Base-by-base conservation (phyloP, 441 rosid species). In the Sinapis alba region DNA sequence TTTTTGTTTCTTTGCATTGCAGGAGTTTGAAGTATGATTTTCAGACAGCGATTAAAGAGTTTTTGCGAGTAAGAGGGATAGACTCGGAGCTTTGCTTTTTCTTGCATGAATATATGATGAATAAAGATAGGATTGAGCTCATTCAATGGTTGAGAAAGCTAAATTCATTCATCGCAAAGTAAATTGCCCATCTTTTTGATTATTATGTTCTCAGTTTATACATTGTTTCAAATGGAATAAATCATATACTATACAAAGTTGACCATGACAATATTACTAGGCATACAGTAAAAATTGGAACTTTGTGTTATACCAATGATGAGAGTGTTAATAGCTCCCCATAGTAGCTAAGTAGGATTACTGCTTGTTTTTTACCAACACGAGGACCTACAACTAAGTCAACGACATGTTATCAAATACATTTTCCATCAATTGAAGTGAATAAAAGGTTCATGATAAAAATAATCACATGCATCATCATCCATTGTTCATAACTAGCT, bases 41-140 rank as follows among this genome's bases (percentile, higher is more conserved):
- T 74, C 86, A 71, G 81, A 77, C 78, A 51, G 71, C 69, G 6
- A 41, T 90, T 59, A 60, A 4, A 7, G 84, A 79, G 71, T 89
- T 78, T 80, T 78, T 90, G 77, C 77, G 87, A 65, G 87, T 63
- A 38, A 84, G 98, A 73, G 96, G 94, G 67, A 83, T 89, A 62
- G 81, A 88, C 41, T 78, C 67, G 15, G 75, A 85, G 69, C 90
- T 92, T 57, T 84, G 85, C 70, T 75, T 66, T 71, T 88, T 89
- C 84, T 71, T 92, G 83, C 98, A 90, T 65, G 86, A 85, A 38
- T 90, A 86, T 82, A 84, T 89, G 89, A 73, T 67, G 88, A 89
- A 92, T 77, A 90, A 92, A 77, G 90, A 92, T 81, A 84, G 86
- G 79, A 86, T 84, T 71, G 95, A 90, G 79, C 90, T 85, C 51